A percentile compares a stretch with the other conserved stretches of the same genome.
phyloP scores from a whole-genome alignment of 1,284 basidiomycete species.

The Schizopora paradoxa region DNA sequence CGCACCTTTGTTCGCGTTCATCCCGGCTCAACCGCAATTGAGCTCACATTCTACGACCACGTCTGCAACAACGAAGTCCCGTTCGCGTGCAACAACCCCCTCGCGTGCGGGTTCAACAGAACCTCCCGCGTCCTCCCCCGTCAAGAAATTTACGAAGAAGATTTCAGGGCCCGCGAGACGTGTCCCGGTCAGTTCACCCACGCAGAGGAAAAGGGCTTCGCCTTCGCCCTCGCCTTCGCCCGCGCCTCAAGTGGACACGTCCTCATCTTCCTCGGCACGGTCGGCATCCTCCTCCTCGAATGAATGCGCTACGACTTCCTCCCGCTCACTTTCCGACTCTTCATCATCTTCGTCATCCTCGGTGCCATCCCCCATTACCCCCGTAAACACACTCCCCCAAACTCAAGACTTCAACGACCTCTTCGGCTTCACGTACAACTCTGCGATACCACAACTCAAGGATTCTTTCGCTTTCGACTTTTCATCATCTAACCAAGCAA shows the following conservation, averaged over 20 bases:
- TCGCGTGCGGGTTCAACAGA: not conserved
- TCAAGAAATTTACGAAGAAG: not conserved
- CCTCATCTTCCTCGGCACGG: not conserved
- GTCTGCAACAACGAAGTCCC: not conserved
- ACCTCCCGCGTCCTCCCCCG: not conserved
- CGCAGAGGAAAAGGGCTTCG: not conserved
- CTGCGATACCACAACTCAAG: too few species aligned
- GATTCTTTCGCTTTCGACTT: too few species aligned
- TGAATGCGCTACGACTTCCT: too few species aligned
- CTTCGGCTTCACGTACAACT: too few species aligned
- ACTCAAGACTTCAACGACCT: too few species aligned
- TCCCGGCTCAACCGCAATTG: not conserved
- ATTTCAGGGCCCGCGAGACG: not conserved
- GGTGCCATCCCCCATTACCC: too few species aligned
- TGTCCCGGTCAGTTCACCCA: not conserved
- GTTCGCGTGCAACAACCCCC: not conserved
- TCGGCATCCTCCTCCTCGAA: not conserved
- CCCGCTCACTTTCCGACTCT: too few species aligned
- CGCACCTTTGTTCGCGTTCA: conserved; percentile 6
- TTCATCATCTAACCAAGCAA: too few species aligned
- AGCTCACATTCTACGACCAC: not conserved
- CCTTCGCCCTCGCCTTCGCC: not conserved
- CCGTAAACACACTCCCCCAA: too few species aligned
- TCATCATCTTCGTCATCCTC: too few species aligned
- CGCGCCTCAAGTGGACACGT: not conserved